Evolutionary conservation across 331 rosid species (phyloP).

Genomic region (Arachis monticola): DNA sequence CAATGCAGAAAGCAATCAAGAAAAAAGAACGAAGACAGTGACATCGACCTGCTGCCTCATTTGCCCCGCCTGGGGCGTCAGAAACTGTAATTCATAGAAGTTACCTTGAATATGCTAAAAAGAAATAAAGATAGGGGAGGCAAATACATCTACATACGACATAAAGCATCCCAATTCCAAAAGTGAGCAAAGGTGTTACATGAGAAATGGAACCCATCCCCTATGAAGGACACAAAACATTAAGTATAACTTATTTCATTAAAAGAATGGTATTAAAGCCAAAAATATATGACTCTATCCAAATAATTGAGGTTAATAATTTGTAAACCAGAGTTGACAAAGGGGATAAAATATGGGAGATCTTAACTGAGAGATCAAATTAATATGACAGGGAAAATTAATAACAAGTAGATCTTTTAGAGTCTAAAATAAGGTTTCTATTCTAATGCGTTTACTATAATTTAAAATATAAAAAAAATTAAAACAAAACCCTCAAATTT

Average conservation of each 20-base stretch:
- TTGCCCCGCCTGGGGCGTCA: constrained; percentile 6
- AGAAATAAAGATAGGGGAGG: neutral
- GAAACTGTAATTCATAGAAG: constrained; percentile 1
- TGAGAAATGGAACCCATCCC: neutral
- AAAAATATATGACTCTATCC: neutral
- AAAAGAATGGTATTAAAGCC: neutral
- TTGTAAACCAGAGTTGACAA: neutral
- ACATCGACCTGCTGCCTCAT: neutral
- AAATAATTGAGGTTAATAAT: constrained; percentile 7
- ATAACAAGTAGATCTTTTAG: neutral
- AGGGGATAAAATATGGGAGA: neutral
- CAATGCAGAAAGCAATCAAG: neutral
- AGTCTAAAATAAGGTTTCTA: constrained; percentile 10
- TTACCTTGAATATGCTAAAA: constrained; percentile 1
- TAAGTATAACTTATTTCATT: neutral
- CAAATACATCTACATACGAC: neutral
- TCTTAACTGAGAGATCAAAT: neutral
- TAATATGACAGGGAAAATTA: neutral
- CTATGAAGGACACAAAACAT: neutral
- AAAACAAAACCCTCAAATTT: neutral
- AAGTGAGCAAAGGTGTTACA: neutral
- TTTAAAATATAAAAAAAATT: neutral
- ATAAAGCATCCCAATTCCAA: neutral
- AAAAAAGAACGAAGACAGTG: neutral
- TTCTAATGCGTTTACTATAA: constrained; percentile 7